A percentile compares a stretch with the other conserved stretches of the same genome.
Conservation (phyloP, 148 eudicot species). For the Dianthus caryophyllus region DNA sequence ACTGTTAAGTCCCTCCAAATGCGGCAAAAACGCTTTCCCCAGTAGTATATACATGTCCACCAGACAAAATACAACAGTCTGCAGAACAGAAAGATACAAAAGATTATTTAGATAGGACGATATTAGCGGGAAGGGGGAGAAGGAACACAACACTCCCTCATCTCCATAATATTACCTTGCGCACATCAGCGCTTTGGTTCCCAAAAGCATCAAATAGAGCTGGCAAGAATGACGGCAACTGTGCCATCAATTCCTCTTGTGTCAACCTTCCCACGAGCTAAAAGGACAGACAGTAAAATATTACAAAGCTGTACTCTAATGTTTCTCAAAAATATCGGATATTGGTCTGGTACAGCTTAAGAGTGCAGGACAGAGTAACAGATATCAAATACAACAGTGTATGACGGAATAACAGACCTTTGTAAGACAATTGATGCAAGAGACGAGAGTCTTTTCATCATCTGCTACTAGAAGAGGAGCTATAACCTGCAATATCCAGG, state of each 20-base stretch:
- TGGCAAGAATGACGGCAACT: constrained; percentile 84
- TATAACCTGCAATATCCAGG: constrained; percentile 58
- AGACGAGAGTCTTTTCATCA: constrained; percentile 89
- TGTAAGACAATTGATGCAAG: constrained; percentile 82
- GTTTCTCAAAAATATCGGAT: background rate
- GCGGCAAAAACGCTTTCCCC: constrained; percentile 87
- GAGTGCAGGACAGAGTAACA: too few relatives aligned
- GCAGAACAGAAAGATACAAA: constrained; percentile 26
- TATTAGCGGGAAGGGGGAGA: too few relatives aligned
- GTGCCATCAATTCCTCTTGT: constrained; percentile 77
- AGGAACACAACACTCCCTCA: too few relatives aligned
- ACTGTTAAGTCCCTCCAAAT: constrained; percentile 88
- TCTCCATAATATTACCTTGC: constrained; percentile 95
- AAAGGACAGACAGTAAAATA: constrained; percentile 10
- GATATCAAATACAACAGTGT: background rate
- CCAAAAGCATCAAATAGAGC: constrained; percentile 96
- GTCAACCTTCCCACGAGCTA: constrained; percentile 92
- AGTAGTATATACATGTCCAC: constrained; percentile 96
- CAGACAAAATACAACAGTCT: constrained; percentile 97
- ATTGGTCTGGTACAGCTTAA: background rate
- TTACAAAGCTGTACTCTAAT: background rate
- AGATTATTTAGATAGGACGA: background rate
- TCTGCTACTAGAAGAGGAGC: constrained; percentile 76
- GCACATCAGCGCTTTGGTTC: constrained; percentile 95
- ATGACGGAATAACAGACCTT: constrained; percentile 45